Conservation (phyloP, 306 rosid genomes). For the Gleditsia sinensis region DNA sequence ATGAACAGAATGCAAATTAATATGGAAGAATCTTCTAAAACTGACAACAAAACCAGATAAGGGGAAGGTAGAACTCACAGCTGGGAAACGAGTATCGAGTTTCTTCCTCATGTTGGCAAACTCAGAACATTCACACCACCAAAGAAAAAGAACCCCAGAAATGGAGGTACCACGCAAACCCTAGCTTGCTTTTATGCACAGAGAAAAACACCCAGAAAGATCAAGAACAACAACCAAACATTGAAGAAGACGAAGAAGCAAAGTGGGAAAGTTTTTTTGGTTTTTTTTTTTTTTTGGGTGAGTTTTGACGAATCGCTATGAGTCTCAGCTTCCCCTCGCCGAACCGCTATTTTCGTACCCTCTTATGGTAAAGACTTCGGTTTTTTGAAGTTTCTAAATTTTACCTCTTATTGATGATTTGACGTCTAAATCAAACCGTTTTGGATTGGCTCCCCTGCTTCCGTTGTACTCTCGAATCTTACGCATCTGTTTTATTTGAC, state of each 20-base stretch:
- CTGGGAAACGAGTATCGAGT: constrained; percentile 77
- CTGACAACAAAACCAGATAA: not conserved
- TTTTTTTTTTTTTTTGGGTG: not conserved
- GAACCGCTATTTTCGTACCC: constrained; percentile 23
- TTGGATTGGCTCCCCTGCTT: no score
- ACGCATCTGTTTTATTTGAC: no score
- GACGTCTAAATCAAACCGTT: no score
- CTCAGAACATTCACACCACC: constrained; percentile 3
- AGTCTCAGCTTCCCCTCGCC: not conserved
- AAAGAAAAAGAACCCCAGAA: not conserved
- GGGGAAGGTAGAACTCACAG: constrained; percentile 42
- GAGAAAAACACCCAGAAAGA: not conserved
- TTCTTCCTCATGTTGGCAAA: constrained; percentile 60
- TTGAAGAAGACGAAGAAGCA: constrained; percentile 30
- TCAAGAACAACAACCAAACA: not conserved
- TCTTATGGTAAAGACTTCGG: not conserved
- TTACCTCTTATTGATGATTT: no score
- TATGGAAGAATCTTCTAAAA: not conserved
- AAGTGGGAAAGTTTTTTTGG: not conserved
- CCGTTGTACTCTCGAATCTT: no score
- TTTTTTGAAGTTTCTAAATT: no score
- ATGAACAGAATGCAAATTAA: not conserved
- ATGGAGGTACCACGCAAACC: not conserved
- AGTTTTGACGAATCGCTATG: not conserved
- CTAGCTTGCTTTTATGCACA: constrained; percentile 14